Conservation (phyloP, 495 filamentous ascomycete genomes). For the Cercophora sp. region DNA sequence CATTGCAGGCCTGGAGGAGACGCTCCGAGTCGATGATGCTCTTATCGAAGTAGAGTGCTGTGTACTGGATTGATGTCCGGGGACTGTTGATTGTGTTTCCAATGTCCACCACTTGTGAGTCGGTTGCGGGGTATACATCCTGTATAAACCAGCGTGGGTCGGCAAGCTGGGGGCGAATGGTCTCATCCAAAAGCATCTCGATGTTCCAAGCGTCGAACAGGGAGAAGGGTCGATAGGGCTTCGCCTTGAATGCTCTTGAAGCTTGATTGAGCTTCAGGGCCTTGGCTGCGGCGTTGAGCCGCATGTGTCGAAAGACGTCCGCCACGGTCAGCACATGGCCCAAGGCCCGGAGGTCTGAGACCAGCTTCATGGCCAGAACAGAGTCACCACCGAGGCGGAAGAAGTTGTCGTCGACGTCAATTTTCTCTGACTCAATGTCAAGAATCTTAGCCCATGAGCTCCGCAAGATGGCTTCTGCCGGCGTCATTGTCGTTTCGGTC, state of each 20-base stretch:
- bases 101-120: conserved; percentile 55
- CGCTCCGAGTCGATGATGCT: conserved; percentile 23
- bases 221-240: conserved; percentile 15
- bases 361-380: not conserved
- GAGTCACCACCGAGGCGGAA: not conserved
- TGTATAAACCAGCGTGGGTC: conserved; percentile 14
- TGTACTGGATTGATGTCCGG: conserved; percentile 43
- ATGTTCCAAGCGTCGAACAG: not conserved
- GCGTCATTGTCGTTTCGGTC: not conserved
- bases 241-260: not conserved
- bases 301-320: conserved; percentile 7
- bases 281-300: conserved; percentile 15
- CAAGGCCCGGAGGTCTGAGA: not conserved
- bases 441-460: conserved; percentile 20
- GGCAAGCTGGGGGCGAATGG: conserved; percentile 8
- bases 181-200: conserved; percentile 5
- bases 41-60: conserved; percentile 34
- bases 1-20: conserved; percentile 30
- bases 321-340: not conserved
- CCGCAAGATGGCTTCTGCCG: conserved; percentile 22
- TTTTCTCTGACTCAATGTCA: conserved; percentile 13
- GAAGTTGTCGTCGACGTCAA: conserved; percentile 27
- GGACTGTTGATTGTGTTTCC: conserved; percentile 52
- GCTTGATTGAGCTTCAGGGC: conserved; percentile 13
- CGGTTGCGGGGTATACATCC: conserved; percentile 19